Evolutionary conservation across 192 early-diverging fungal species (phyloP), one percentile per base, ranked within the genome.

Genomic region (Coemansia guatemalensis): DNA sequence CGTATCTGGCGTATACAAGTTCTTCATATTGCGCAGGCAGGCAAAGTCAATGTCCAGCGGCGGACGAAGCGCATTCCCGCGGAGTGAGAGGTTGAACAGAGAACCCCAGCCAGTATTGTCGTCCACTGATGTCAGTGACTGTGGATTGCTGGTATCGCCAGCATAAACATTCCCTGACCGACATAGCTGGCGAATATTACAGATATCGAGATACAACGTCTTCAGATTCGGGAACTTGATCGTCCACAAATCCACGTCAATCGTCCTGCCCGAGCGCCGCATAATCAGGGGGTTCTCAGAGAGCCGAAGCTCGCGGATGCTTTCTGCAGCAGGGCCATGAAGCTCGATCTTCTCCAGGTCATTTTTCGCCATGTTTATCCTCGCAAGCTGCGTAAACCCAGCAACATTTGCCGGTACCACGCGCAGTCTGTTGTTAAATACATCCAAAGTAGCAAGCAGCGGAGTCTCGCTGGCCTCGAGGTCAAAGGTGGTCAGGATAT

Each of bases 1-100:
- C 0, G 72, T 74, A 30, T 81, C 73, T 4, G 78, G 73, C n/a
- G 69, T 58, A 56, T 81, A 81, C n/a, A 81, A 53, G 73, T 81
- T 81, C 41, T 72, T 71, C 29, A 75, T 47, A 26, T 65, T 64
- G 20, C 53, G 25, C 58, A 81, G 18, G 29, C 68, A 71, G 14
- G 44, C 56, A 48, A 81, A 75, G 23, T 75, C 78, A 8, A 81
- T 48, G 8, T 56, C 62, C 27, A 81, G 62, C 41, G 62, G 41
- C 41, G 68, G 69, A 53, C 65, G 68, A 27, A 70, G 47, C 30
- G 68, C 66, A 20, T 71, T 71, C 11, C 78, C 78, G 17, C 78
- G 78, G 41, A 81, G 57, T 53, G 78, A 81, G 2, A 81, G 65
- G 24, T 81, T 81, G 53, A 66, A 68, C 53, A 81, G 53, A 14